Evolutionary conservation across 179 eudicot genomes (phyloP), one percentile per base, ranked within the genome.

Genomic region (Heliamphora pulchella): DNA sequence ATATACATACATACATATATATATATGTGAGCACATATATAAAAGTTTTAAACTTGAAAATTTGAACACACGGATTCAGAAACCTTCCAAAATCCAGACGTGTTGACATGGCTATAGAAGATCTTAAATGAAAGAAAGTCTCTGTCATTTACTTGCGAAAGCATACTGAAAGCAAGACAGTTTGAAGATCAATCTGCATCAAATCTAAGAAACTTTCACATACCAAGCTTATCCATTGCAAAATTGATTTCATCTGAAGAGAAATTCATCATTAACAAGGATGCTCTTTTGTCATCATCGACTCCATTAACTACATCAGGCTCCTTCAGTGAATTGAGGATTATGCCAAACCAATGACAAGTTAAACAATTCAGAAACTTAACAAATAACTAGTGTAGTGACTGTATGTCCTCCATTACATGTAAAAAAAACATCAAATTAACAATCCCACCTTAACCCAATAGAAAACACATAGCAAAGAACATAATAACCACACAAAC

Each of bases 141-240:
- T 57, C 65, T 10, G 20, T 18, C 3, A 6, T 43, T 55, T 17
- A 66, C 73, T 50, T 3, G 8, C 39, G 50, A 67, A 61, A 48
- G 20, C 22, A 0, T 43, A 48, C 5, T 64, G 48, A 77, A 50
- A 64, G 59, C 71, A 18, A 20, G 54, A 51, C 31, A 31, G 44
- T 66, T 68, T 4, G 17, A 2, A n/a, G 15, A 69, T 8, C 46
- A 18, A 3, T 43, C 46, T 3, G 17, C 66, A 47, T 48, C 31
- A 31, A 31, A 31, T 31, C 31, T 31, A 31, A 46, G 82, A 69
- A 65, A 82, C 8, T 81, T 76, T 65, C 71, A 87, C 94, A 77
- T 81, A 96, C 99, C 99, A 83, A 94, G 91, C 85, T 85, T 94
- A 81, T 79, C 79, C 48, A 94, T 86, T 72, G 99, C 98, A 87